Evolutionary conservation across 176 grass and related monocot genomes (phyloP).

Genomic region (Rhynchospora tenuis): DNA sequence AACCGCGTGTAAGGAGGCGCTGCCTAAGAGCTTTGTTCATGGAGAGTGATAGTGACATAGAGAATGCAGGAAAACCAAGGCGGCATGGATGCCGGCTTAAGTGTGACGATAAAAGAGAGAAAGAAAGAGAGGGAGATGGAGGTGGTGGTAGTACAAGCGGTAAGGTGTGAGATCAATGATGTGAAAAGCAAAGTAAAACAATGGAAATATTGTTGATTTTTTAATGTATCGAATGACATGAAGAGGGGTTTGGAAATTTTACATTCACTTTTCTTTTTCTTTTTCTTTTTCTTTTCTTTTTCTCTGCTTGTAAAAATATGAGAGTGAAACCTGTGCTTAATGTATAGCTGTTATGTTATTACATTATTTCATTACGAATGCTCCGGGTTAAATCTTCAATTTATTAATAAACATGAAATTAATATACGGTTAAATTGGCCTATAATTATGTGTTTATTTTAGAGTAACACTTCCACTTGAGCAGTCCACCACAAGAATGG

Average conservation of each 20-base stretch:
- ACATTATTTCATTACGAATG: neutral
- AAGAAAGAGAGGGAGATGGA: neutral
- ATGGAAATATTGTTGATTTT: neutral
- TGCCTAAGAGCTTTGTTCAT: conserved; percentile 81
- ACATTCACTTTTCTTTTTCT: neutral
- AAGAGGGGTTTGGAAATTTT: neutral
- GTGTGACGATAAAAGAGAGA: conserved; percentile 36
- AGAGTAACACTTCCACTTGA: neutral
- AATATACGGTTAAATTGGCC: too few species aligned
- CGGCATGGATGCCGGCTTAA: conserved; percentile 51
- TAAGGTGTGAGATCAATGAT: neutral
- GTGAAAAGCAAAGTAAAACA: neutral
- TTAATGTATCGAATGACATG: neutral
- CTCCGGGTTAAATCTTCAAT: too few species aligned
- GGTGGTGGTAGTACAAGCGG: neutral
- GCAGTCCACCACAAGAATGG: too few species aligned
- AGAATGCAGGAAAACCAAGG: conserved; percentile 33
- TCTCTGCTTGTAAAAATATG: neutral
- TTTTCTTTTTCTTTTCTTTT: neutral
- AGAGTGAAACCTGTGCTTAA: neutral
- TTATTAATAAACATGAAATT: too few species aligned
- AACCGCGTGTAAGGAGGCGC: conserved; percentile 37
- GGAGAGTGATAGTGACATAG: conserved; percentile 60
- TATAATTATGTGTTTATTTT: too few species aligned
- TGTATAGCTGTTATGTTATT: neutral